Evolutionary conservation across 345 rosid genomes (phyloP), one percentile per base, ranked within the genome.

Genomic region (Eucalyptus victrix): DNA sequence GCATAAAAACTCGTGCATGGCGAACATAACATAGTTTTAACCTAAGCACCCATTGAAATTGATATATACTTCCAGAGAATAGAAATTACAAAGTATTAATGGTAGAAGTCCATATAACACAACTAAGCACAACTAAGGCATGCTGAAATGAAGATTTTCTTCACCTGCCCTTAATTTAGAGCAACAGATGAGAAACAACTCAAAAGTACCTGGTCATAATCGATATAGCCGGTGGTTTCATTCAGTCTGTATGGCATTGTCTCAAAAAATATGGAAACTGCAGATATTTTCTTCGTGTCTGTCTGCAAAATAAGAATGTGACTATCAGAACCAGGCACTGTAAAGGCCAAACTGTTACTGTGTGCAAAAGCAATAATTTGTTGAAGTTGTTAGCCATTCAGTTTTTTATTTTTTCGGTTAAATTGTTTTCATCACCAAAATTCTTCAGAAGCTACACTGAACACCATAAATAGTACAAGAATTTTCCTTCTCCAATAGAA

Each of bases 191-290:
- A 89, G 24, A 44, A 56, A 56, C 49, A 62, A 44, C 50, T 54
- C 53, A 87, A 62, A 89, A 72, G 89, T 92, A 96, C 99, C 99
- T 96, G 99, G 44, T 96, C 98, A 60, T 97, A 97, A 91, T 97
- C 98, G 87, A 97, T 96, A 92, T 95, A 96, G 50, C 99, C 99
- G 9, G 99, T 96, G 92, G 85, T 95, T 93, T 97, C 99, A 88
- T 97, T 87, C 91, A 97, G 92, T 94, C 99, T 94, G 89, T 97
- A 97, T 19, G 99, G 99, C 99, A 97, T 95, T 80, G 98, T 96
- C 95, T 97, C 98, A 90, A 97, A 97, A 92, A 96, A 96, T 87
- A 96, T 96, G 90, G 99, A 97, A 24, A 96, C 99, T 54, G 99
- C 99, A 89, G 99, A 97, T 91, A 97, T 96, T 92, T 96, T 96